Percentiles rank a stretch among this genome's conserved stretches.
Evolutionary conservation across 2,329 filamentous ascomycete genomes (phyloP).

Genomic region (Aspergillus costaricaensis): DNA sequence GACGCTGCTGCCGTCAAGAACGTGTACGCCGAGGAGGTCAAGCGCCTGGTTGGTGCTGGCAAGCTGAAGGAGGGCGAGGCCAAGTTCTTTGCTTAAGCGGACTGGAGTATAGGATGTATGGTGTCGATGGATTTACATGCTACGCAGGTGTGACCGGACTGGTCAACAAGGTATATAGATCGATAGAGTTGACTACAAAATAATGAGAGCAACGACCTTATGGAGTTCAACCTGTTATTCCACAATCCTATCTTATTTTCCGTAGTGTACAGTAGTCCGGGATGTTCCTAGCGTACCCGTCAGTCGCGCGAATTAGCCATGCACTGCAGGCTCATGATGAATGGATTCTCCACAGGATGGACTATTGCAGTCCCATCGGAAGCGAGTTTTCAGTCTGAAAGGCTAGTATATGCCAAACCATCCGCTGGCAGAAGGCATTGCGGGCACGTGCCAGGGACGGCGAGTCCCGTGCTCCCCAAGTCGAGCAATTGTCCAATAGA

Average conservation of each 20-base stretch:
- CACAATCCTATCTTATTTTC: neutral
- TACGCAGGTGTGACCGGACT: neutral
- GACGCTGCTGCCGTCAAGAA: slow-evolving; percentile 81
- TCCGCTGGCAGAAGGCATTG: neutral
- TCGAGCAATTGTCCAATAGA: neutral
- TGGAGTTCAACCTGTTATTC: slow-evolving; percentile 6
- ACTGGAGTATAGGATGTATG: neutral
- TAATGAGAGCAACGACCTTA: slow-evolving; percentile 17
- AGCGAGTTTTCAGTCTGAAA: neutral
- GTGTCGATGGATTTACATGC: slow-evolving; percentile 1
- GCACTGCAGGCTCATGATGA: no score
- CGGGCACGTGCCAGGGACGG: slow-evolving; percentile 1
- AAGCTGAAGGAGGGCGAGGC: slow-evolving; percentile 83
- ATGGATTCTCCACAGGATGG: no score
- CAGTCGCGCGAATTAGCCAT: no score
- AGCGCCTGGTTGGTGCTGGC: slow-evolving; percentile 74
- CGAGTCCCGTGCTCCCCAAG: neutral
- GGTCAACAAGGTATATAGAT: slow-evolving; percentile 14
- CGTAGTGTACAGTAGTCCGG: neutral
- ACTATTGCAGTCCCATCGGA: neutral
- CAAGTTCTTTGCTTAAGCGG: slow-evolving; percentile 55
- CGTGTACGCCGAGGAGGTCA: slow-evolving; percentile 76
- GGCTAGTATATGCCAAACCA: neutral
- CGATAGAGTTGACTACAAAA: slow-evolving; percentile 14
- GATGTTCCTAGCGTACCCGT: neutral